Conservation (phyloP, 805 yeast genomes). For the Kodamaea laetipori region DNA sequence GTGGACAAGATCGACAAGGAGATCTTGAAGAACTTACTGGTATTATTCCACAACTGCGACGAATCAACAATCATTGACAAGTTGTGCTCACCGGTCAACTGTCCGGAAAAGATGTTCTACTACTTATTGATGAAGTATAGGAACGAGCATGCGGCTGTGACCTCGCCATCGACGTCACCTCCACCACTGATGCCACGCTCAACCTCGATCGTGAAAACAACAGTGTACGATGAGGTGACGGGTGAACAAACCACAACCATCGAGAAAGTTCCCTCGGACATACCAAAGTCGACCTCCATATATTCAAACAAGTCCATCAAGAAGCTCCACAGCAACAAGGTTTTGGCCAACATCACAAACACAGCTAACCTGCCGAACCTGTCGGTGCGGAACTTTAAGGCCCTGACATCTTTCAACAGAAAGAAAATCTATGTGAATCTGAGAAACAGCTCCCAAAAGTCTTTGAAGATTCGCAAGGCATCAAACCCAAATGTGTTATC, state of each 20-base stretch:
- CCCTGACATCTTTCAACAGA: constrained; percentile 42
- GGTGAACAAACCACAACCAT: constrained; percentile 19
- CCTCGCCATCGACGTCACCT: constrained; percentile 22
- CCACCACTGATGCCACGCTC: constrained; percentile 37
- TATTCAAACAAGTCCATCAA: constrained; percentile 24
- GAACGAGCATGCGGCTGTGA: constrained; percentile 55
- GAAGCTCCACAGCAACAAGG: constrained; percentile 17
- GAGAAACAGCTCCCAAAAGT: constrained; percentile 5
- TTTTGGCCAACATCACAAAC: constrained; percentile 37
- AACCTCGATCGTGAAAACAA: constrained; percentile 43
- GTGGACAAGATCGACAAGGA: constrained; percentile 66
- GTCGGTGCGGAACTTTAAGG: constrained; percentile 30
- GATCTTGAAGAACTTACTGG: constrained; percentile 72
- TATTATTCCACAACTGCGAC: constrained; percentile 79
- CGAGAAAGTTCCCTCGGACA: constrained; percentile 19
- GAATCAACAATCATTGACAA: constrained; percentile 52
- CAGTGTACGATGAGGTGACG: constrained; percentile 30
- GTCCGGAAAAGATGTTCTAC: constrained; percentile 80
- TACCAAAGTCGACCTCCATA: constrained; percentile 24
- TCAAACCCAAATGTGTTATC: constrained; percentile 20
- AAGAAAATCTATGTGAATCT: constrained; percentile 24
- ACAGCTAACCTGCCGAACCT: constrained; percentile 22
- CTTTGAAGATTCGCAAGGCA: constrained; percentile 27
- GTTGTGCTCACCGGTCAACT: constrained; percentile 56
- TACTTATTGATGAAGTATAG: constrained; percentile 73